A percentile compares a stretch with the other conserved stretches of the same genome.
Conservation (phyloP, 352 stramenopile genomes). For the Achlya hypogyna region DNA sequence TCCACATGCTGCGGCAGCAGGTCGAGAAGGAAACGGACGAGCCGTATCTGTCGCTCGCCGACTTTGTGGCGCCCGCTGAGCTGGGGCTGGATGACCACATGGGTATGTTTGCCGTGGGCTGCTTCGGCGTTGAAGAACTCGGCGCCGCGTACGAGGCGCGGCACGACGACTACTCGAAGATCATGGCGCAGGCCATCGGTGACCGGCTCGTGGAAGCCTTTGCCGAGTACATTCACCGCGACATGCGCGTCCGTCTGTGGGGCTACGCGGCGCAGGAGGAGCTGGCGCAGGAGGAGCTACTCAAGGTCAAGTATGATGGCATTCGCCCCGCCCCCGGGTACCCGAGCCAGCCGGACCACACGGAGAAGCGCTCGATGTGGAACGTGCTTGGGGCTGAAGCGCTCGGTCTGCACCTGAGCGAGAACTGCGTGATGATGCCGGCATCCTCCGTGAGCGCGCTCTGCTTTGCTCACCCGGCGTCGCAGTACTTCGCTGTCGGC, state of each 20-base stretch:
- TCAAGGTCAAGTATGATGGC: constrained; percentile 98
- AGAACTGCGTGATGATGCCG: constrained; percentile 95
- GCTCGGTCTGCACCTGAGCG: constrained; percentile 87
- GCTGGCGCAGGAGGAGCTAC: constrained; percentile 86
- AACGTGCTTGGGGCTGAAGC: constrained; percentile 91
- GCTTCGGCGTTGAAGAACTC: constrained; percentile 92
- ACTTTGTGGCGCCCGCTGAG: constrained; percentile 89
- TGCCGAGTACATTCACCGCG: constrained; percentile 94
- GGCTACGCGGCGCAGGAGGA: constrained; percentile 91
- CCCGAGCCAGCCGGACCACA: constrained; percentile 96
- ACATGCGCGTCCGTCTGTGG: constrained; percentile 94
- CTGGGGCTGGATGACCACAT: constrained; percentile 76
- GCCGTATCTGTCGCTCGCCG: constrained; percentile 90
- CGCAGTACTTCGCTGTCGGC: constrained; percentile 95
- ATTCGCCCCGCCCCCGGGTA: constrained; percentile 97
- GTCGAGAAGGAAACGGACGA: constrained; percentile 94
- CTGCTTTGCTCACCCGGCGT: constrained; percentile 93
- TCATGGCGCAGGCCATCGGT: constrained; percentile 89
- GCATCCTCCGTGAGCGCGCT: constrained; percentile 90
- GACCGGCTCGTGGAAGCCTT: constrained; percentile 84
- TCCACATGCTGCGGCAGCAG: constrained; percentile 97
- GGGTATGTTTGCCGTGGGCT: constrained; percentile 93
- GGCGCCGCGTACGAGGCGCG: constrained; percentile 88
- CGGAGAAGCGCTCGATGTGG: constrained; percentile 95
- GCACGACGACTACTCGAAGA: constrained; percentile 97